phyloP scores from a whole-genome alignment of 257 asterid species.

The Petrea volubilis region DNA sequence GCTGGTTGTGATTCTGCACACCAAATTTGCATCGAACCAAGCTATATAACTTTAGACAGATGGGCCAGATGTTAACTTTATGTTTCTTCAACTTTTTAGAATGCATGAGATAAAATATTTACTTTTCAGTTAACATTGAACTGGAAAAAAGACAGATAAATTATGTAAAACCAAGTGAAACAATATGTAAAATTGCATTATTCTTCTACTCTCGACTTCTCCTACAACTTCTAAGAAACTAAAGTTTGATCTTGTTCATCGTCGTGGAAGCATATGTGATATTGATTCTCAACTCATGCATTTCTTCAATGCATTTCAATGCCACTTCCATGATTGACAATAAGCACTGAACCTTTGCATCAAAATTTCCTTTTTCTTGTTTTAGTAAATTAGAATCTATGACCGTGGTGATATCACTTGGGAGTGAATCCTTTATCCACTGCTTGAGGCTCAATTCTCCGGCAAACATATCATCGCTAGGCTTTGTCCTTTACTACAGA shows the following conservation, averaged over 20 bases:
- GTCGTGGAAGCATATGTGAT: constrained; percentile 30
- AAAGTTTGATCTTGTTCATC: constrained; percentile 21
- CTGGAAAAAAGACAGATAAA: too few relatives aligned
- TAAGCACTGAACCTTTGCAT: constrained; percentile 22
- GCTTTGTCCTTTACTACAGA: too few relatives aligned
- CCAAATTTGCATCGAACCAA: too few relatives aligned
- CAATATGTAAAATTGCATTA: not conserved
- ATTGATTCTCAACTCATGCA: constrained; percentile 12
- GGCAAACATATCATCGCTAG: constrained; percentile 33
- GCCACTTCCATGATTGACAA: constrained; percentile 35
- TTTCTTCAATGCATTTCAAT: constrained; percentile 20
- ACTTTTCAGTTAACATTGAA: too few relatives aligned
- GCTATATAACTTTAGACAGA: too few relatives aligned
- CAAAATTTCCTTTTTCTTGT: constrained; percentile 1
- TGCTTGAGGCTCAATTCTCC: constrained; percentile 30
- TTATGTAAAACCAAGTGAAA: too few relatives aligned
- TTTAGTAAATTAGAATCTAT: constrained; percentile 30
- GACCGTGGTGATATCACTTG: not conserved
- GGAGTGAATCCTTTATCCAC: constrained; percentile 33
- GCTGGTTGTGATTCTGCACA: too few relatives aligned
- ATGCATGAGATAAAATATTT: too few relatives aligned
- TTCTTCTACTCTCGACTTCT: not conserved
- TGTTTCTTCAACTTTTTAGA: too few relatives aligned
- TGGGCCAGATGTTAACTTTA: too few relatives aligned
- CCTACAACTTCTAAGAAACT: constrained; percentile 16